Base-by-base conservation (phyloP, 441 rosid genomes). In the Gossypium davidsonii region DNA sequence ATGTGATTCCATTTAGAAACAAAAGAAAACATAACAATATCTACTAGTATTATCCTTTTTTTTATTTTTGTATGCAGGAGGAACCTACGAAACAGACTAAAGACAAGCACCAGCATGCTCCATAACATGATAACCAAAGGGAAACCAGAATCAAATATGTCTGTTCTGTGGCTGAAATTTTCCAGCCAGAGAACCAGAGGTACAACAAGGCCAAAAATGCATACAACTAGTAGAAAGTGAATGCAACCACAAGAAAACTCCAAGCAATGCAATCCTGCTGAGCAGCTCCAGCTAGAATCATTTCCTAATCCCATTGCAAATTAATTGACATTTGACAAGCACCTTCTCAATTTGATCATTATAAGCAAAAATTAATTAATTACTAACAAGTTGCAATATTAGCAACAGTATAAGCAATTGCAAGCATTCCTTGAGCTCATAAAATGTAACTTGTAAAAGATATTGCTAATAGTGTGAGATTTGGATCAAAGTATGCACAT, bases 171-270 rank as follows among this genome's bases (percentile, higher is more conserved):
- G 73, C 34, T 15, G 21, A 52, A 52, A 26, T 9, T 7, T 39
- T 53, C 31, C 57, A 69, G 28, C 26, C 48, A 53, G 11, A 52
- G 18, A 10, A 52, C 49, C 21, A 51, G 60, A 28, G 44, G 15
- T 51, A 28, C 9, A 68, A 28, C 4, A 68, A 51, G 23, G 59
- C 60, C n/a, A 52, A 49, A 20, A 31, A 18, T 68, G 48, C 48
- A 25, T 58, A 28, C 31, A 46, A 63, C 7, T 26, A 52, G n/a
- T 11, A 28, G n/a, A 11, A 68, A 52, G 26, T 68, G 11, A 68
- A 68, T 11, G 61, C 48, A 67, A 69, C 25, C 6, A 6, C 48
- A 68, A 68, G 72, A 68, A 53, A 69, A 26, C 17, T 21, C 46
- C 31, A 31, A 51, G 34, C 49, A 28, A 69, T 31, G 15, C 44